These are phyloP conservation scores for Verticillium dahliae DNA, from an alignment of 2,329 filamentous ascomycete genomes.

Conservation along the genomic window DNA sequence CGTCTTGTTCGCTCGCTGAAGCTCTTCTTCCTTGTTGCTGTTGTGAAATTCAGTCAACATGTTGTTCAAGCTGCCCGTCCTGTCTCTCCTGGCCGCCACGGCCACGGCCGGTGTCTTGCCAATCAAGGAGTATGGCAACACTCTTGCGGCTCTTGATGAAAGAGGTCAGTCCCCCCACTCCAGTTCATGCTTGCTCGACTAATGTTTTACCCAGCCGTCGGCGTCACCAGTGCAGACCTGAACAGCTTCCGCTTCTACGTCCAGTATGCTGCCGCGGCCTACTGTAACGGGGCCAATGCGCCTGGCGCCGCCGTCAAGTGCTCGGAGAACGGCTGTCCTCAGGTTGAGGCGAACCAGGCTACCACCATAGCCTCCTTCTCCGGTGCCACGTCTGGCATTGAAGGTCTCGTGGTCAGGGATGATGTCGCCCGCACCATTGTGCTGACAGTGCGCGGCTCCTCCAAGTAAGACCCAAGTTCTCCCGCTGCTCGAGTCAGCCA, in stretches of 20 bases:
- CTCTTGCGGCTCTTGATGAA: slow-evolving; percentile 16
- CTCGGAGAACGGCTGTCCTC: slow-evolving; percentile 32
- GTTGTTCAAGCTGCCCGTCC: slow-evolving; percentile 11
- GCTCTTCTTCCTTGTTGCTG: background rate
- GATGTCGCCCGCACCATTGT: slow-evolving; percentile 45
- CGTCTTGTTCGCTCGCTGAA: slow-evolving; percentile 3
- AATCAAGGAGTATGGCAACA: slow-evolving; percentile 2
- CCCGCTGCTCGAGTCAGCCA: background rate
- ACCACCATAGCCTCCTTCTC: slow-evolving; percentile 35
- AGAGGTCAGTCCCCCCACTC: slow-evolving; percentile 21
- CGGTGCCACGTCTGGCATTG: slow-evolving; percentile 33
- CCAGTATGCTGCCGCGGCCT: slow-evolving; percentile 44
- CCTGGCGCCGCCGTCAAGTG: slow-evolving; percentile 36
- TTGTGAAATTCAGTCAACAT: slow-evolving; percentile 7
- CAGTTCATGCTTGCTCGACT: background rate
- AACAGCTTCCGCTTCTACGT: slow-evolving; percentile 38
- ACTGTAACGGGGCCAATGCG: slow-evolving; percentile 41
- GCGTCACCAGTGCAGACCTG: slow-evolving; percentile 24
- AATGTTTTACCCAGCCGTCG: slow-evolving; percentile 2
- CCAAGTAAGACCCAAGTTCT: slow-evolving; percentile 21
- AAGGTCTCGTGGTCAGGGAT: slow-evolving; percentile 47
- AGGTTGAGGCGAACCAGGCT: slow-evolving; percentile 33
- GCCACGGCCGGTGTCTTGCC: slow-evolving; percentile 7
- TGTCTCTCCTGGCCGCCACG: slow-evolving; percentile 9
- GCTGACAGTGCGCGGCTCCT: slow-evolving; percentile 52